Conservation (phyloP, 2,329 filamentous ascomycete genomes). For the Drechmeria coniospora region DNA sequence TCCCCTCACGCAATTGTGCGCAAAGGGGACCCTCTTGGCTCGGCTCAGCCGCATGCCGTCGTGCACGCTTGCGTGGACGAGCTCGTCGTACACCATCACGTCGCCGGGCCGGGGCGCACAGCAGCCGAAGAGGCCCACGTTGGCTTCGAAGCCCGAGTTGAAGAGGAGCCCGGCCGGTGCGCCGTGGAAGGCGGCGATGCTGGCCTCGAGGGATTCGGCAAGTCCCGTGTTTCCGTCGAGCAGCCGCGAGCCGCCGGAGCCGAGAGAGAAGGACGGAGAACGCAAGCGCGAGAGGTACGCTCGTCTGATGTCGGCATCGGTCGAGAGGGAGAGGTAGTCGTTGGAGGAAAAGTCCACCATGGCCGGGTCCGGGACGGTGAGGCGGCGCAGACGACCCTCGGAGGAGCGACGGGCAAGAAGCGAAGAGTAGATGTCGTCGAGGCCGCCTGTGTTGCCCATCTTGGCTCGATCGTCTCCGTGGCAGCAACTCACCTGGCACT, state of each 20-base stretch:
- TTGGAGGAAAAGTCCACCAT: constrained; percentile 69
- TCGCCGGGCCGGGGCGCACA: constrained; percentile 45
- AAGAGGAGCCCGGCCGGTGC: constrained; percentile 33
- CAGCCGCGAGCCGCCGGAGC: constrained; percentile 37
- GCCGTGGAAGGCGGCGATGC: constrained; percentile 31
- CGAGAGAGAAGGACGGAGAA: constrained; percentile 14
- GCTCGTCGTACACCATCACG: constrained; percentile 54
- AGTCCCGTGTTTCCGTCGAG: constrained; percentile 33
- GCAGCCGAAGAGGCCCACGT: constrained; percentile 46
- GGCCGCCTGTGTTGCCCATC: neutral
- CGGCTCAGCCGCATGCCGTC: constrained; percentile 59
- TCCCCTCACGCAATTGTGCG: constrained; percentile 34
- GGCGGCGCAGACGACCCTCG: constrained; percentile 24
- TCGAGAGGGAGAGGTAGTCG: constrained; percentile 63
- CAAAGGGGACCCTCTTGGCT: constrained; percentile 34
- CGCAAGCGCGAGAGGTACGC: constrained; percentile 39
- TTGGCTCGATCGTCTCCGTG: too few species aligned
- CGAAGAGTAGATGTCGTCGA: constrained; percentile 14
- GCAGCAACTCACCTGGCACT: too few species aligned
- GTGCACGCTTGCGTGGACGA: constrained; percentile 64
- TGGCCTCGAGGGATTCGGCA: constrained; percentile 28
- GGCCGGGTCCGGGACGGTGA: constrained; percentile 45
- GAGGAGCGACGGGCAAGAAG: constrained; percentile 14
- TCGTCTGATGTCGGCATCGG: constrained; percentile 33
- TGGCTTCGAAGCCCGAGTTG: constrained; percentile 50